Evolutionary conservation across 169 alveolate genomes (phyloP).

Genomic region (Plasmodium fragile): DNA sequence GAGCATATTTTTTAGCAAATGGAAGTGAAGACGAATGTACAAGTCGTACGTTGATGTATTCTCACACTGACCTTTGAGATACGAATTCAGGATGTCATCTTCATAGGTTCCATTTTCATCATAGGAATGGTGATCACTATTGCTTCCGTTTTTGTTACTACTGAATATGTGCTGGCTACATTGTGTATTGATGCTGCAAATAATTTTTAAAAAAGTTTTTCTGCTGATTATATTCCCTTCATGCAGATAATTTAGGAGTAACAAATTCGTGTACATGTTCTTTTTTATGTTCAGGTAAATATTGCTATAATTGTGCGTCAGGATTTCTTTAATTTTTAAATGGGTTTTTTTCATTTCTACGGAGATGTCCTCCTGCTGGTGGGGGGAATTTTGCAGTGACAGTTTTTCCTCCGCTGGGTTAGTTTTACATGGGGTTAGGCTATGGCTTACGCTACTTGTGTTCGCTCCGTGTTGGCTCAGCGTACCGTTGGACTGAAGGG

Average conservation of each 20-base stretch:
- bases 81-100: slow-evolving; percentile 15
- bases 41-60: slow-evolving; percentile 26
- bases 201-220: slow-evolving; percentile 28
- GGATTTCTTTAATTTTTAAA: slow-evolving; percentile 36
- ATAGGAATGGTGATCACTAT: neutral
- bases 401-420: neutral
- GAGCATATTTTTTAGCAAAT: slow-evolving; percentile 41
- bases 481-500: neutral
- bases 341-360: slow-evolving; percentile 11
- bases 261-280: slow-evolving; percentile 34
- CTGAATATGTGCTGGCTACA: neutral
- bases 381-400: neutral
- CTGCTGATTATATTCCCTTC: slow-evolving; percentile 49
- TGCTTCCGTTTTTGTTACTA: neutral
- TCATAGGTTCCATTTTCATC: neutral
- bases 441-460: neutral
- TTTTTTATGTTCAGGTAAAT: slow-evolving; percentile 32
- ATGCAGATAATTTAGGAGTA: slow-evolving; percentile 52
- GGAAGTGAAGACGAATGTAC: slow-evolving; percentile 30
- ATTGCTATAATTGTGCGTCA: slow-evolving; percentile 35
- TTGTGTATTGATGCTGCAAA: slow-evolving; percentile 28
- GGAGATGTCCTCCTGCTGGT: neutral
- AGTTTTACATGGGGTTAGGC: neutral
- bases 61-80: slow-evolving; percentile 27
- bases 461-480: neutral